A percentile compares a stretch with the other conserved stretches of the same genome.
These are phyloP conservation scores for Curvularia lunata DNA, from an alignment of 2,329 filamentous ascomycete genomes.

Conservation along the genomic window DNA sequence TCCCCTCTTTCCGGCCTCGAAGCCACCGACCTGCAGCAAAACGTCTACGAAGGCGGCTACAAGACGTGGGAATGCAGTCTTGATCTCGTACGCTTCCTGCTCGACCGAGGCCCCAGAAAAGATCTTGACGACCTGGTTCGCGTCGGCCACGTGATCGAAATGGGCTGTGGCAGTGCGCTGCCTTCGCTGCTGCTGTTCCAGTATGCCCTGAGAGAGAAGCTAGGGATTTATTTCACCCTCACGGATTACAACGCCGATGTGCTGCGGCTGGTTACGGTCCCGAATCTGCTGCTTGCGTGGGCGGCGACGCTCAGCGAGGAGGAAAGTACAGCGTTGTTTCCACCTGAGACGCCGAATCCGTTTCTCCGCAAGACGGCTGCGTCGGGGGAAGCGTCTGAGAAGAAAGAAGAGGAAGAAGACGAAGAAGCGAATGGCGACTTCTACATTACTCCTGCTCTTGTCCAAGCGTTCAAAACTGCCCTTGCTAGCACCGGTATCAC, in stretches of 20 bases:
- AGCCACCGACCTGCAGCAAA: conserved; percentile 73
- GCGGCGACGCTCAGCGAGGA: conserved; percentile 35
- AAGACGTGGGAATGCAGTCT: conserved; percentile 90
- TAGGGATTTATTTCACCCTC: conserved; percentile 66
- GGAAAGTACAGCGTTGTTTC: conserved; percentile 23
- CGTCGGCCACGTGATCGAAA: conserved; percentile 61
- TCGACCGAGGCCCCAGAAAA: conserved; percentile 57
- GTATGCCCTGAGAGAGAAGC: conserved; percentile 59
- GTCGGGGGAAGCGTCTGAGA: background rate
- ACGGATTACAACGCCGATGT: conserved; percentile 84
- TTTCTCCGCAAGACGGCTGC: conserved; percentile 13
- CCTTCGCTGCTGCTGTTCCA: conserved; percentile 75
- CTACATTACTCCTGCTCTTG: conserved; percentile 65
- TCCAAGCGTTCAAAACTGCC: conserved; percentile 63
- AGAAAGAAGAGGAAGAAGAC: background rate
- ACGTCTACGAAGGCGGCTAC: conserved; percentile 85
- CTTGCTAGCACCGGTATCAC: conserved; percentile 60
- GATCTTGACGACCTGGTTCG: conserved; percentile 57
- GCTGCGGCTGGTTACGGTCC: conserved; percentile 77
- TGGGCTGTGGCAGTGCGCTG: conserved; percentile 79
- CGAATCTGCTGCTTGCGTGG: conserved; percentile 77
- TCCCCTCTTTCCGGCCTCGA: conserved; percentile 39
- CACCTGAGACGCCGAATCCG: conserved; percentile 26
- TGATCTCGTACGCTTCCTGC: conserved; percentile 72
- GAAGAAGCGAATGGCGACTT: conserved; percentile 59